Evolutionary conservation across 1,284 basidiomycete genomes (phyloP).

Genomic region (Cerrena zonata): DNA sequence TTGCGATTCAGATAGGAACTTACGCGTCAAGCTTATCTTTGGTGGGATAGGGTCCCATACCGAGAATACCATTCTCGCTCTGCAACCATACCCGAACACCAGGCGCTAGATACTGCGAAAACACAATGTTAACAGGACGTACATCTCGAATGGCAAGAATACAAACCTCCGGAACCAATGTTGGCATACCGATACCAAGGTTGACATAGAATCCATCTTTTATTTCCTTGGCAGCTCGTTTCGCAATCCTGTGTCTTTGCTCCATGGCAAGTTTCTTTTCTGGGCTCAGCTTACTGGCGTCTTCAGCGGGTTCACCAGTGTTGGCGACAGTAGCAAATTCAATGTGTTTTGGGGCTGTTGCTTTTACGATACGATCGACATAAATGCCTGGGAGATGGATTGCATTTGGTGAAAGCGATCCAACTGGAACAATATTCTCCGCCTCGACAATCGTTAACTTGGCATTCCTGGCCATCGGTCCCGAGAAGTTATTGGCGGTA

Average conservation of each 20-base stretch:
- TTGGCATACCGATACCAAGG: conserved; percentile 84
- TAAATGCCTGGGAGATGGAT: conserved; percentile 86
- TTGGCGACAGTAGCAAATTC: conserved; percentile 71
- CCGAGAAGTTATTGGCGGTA: conserved; percentile 83
- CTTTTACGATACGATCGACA: conserved; percentile 79
- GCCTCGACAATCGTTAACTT: conserved; percentile 91
- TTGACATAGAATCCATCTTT: conserved; percentile 82
- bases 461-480: conserved; percentile 84
- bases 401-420: conserved; percentile 76
- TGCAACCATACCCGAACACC: conserved; percentile 88
- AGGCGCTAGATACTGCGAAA: conserved; percentile 63
- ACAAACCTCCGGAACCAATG: conserved; percentile 63
- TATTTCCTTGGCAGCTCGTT: conserved; percentile 82
- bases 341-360: conserved; percentile 75
- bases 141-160: not conserved
- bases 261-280: conserved; percentile 50
- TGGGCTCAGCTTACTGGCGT: conserved; percentile 29
- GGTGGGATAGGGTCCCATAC: conserved; percentile 92
- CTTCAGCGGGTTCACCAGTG: conserved; percentile 25
- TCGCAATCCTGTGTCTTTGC: conserved; percentile 72
- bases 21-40: conserved; percentile 83
- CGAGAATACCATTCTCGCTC: conserved; percentile 91
- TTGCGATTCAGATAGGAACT: conserved; percentile 30
- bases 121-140: not conserved
- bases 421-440: conserved; percentile 86